Conservation (phyloP, 148 eudicot species). For the Amaranthus cruentus region DNA sequence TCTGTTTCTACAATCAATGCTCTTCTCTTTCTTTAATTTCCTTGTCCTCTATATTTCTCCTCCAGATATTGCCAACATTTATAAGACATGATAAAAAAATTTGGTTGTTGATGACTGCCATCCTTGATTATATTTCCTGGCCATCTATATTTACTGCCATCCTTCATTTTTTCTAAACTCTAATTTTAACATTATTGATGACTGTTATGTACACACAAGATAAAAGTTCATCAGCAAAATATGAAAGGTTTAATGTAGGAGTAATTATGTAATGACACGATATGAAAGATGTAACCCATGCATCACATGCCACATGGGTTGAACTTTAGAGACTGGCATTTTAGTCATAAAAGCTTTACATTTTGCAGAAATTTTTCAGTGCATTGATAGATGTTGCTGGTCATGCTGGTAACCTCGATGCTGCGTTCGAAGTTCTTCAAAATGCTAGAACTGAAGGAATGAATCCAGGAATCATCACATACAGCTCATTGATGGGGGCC, state of each 20-base stretch:
- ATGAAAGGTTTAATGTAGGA: not conserved
- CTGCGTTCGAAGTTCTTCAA: conserved; percentile 72
- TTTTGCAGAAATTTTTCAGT: conserved; percentile 83
- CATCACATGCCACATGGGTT: not conserved
- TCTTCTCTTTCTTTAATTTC: no score
- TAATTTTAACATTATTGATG: no score
- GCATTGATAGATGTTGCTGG: conserved; percentile 96
- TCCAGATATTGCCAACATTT: no score
- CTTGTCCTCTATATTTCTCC: no score
- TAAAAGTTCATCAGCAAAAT: not conserved
- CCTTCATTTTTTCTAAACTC: no score
- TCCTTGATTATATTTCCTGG: no score
- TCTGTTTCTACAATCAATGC: no score
- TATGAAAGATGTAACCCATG: not conserved
- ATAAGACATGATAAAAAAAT: no score
- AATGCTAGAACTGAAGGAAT: conserved; percentile 58
- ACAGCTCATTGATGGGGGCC: conserved; percentile 98
- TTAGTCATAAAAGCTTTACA: conserved; percentile 15
- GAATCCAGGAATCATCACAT: conserved; percentile 66
- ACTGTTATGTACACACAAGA: not conserved
- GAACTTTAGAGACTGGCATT: not conserved
- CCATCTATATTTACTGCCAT: no score
- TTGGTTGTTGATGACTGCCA: no score
- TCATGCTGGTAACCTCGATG: conserved; percentile 81
- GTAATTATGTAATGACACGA: not conserved